These are phyloP conservation scores for Botrytis pseudocinerea DNA, from an alignment of 2,329 filamentous ascomycete species.

Conservation along the genomic window DNA sequence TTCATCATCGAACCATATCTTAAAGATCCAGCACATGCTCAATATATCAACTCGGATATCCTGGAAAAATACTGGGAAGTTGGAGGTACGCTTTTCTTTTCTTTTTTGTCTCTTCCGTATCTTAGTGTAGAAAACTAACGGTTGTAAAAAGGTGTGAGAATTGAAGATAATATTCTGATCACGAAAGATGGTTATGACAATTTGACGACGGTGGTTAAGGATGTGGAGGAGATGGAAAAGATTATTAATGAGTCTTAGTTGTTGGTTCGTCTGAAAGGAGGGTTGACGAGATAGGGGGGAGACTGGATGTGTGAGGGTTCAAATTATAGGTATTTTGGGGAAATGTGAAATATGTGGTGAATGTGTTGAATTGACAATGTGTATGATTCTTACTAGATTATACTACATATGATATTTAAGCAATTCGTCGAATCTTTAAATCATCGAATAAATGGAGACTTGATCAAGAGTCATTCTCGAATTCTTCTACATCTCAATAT, in stretches of 20 bases:
- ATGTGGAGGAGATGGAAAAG: slow-evolving; percentile 59
- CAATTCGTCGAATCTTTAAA: background rate
- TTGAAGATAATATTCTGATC: slow-evolving; percentile 73
- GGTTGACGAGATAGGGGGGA: background rate
- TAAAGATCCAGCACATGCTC: slow-evolving; percentile 66
- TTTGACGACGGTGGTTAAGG: slow-evolving; percentile 70
- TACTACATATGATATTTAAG: background rate
- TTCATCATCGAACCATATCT: slow-evolving; percentile 86
- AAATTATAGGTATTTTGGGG: background rate
- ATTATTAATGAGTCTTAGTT: slow-evolving; percentile 34
- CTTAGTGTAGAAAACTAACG: background rate
- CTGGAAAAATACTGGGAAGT: slow-evolving; percentile 81
- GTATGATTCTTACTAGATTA: background rate
- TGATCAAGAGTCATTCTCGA: background rate
- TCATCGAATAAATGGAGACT: background rate
- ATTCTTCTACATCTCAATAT: background rate
- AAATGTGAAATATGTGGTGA: background rate
- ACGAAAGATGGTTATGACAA: slow-evolving; percentile 70
- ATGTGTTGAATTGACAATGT: background rate
- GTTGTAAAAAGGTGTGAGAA: slow-evolving; percentile 49
- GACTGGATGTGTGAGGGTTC: background rate
- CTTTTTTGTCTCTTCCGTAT: background rate
- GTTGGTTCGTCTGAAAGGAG: background rate
- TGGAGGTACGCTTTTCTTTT: slow-evolving; percentile 47
- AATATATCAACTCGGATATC: slow-evolving; percentile 74